Conservation (phyloP, 2,329 filamentous ascomycete species). For the Claviceps pusilla region DNA sequence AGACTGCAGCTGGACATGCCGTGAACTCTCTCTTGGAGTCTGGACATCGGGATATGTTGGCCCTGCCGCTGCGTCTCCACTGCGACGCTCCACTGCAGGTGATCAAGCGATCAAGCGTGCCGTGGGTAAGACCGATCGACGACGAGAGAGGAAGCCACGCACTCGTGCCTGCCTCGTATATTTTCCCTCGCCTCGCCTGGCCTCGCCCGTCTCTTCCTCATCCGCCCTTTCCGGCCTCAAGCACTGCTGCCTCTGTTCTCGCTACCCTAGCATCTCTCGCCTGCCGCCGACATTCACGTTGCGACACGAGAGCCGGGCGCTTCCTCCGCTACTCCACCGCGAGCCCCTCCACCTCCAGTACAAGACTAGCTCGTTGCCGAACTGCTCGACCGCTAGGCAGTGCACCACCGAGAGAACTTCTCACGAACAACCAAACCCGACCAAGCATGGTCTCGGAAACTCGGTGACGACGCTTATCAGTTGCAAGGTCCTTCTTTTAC, state of each 20-base stretch:
- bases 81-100: neutral
- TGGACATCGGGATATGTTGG: neutral
- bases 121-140: neutral
- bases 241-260: neutral
- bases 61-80: neutral
- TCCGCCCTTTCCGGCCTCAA: neutral
- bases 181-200: neutral
- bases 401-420: conserved; percentile 4
- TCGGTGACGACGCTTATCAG: conserved; percentile 1
- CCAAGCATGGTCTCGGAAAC: conserved; percentile 1
- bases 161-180: neutral
- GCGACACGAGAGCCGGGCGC: conserved; percentile 3
- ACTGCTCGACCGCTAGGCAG: neutral
- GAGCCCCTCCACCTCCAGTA: neutral
- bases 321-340: neutral
- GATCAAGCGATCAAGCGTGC: neutral
- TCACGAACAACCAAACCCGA: neutral
- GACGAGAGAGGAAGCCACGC: neutral
- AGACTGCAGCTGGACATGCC: no score
- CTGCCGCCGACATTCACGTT: neutral
- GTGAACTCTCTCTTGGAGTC: no score
- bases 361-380: neutral
- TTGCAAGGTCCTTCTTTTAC: neutral
- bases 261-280: neutral
- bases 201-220: no score